phyloP scores from a whole-genome alignment of 2,329 filamentous ascomycete species.

The Xylaria sp. region DNA sequence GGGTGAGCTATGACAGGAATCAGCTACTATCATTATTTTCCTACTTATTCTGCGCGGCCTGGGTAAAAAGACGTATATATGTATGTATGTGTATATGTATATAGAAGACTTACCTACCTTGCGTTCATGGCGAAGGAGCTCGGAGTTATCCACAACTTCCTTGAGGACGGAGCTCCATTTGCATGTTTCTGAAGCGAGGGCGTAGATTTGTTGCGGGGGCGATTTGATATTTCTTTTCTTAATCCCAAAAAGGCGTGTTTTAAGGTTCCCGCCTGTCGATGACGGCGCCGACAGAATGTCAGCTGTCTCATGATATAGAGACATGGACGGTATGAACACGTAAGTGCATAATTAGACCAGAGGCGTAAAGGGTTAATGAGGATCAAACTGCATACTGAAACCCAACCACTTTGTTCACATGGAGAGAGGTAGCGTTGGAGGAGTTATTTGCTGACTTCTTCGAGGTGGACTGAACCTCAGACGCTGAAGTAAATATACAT shows the following conservation, averaged over 20 bases:
- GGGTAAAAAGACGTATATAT: not conserved
- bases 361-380: not conserved
- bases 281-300: slow-evolving; percentile 73
- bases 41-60: not conserved
- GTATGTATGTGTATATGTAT: too few species aligned
- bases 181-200: slow-evolving; percentile 83
- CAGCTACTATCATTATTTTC: slow-evolving; percentile 48
- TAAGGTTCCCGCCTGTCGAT: slow-evolving; percentile 82
- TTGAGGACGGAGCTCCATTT: slow-evolving; percentile 92
- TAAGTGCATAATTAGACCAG: slow-evolving; percentile 29
- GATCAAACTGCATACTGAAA: slow-evolving; percentile 6
- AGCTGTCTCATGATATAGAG: slow-evolving; percentile 93
- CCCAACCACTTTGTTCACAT: not conserved
- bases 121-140: slow-evolving; percentile 80
- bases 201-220: slow-evolving; percentile 84
- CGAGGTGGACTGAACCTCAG: not conserved
- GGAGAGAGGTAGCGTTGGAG: not conserved
- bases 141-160: slow-evolving; percentile 87
- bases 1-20: slow-evolving; percentile 72
- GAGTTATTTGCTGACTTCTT: not conserved
- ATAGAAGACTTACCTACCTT: slow-evolving; percentile 68
- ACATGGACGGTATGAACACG: slow-evolving; percentile 69
- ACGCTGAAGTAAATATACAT: not conserved
- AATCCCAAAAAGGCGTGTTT: slow-evolving; percentile 79
- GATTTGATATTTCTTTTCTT: slow-evolving; percentile 75